A percentile compares a stretch with the other conserved stretches of the same genome.
Conservation (phyloP, 495 filamentous ascomycete species). For the Penicillium salamii region DNA sequence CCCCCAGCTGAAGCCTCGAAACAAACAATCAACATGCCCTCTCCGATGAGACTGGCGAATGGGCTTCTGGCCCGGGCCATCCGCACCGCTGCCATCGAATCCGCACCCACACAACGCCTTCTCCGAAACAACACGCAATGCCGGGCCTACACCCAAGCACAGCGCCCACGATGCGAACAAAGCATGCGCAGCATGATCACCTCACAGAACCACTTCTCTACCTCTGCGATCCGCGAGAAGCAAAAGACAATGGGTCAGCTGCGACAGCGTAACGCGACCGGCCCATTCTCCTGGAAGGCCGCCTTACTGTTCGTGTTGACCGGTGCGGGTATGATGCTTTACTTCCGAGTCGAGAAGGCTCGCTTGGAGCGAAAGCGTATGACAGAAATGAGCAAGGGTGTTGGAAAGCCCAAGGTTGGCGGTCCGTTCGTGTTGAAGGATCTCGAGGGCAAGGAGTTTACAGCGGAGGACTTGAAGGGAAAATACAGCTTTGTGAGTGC, state of each 20-base stretch:
- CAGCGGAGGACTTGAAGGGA: constrained; percentile 76
- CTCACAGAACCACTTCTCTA: constrained; percentile 31
- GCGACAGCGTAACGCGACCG: constrained; percentile 38
- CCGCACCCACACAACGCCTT: constrained; percentile 14
- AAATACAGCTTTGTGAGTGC: constrained; percentile 68
- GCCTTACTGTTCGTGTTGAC: constrained; percentile 81
- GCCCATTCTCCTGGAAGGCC: constrained; percentile 86
- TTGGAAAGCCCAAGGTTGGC: constrained; percentile 89
- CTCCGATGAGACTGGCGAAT: constrained; percentile 28
- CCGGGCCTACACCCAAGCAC: constrained; percentile 26
- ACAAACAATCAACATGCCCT: constrained; percentile 26
- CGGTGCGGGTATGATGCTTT: constrained; percentile 73
- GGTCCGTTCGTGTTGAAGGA: constrained; percentile 81
- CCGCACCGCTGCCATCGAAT: constrained; percentile 23
- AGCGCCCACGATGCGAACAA: constrained; percentile 22
- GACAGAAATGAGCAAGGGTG: constrained; percentile 87
- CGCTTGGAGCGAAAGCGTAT: constrained; percentile 82
- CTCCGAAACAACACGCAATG: constrained; percentile 24
- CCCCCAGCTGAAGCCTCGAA: constrained; percentile 4
- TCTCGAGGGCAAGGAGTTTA: constrained; percentile 72
- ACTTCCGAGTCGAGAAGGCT: constrained; percentile 88
- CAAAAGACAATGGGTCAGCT: constrained; percentile 45
- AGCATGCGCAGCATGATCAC: constrained; percentile 10
- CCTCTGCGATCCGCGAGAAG: constrained; percentile 22
- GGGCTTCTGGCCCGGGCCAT: constrained; percentile 27